Conservation (phyloP, 2,329 filamentous ascomycete genomes). For the Lasiodiplodia theobromae region DNA sequence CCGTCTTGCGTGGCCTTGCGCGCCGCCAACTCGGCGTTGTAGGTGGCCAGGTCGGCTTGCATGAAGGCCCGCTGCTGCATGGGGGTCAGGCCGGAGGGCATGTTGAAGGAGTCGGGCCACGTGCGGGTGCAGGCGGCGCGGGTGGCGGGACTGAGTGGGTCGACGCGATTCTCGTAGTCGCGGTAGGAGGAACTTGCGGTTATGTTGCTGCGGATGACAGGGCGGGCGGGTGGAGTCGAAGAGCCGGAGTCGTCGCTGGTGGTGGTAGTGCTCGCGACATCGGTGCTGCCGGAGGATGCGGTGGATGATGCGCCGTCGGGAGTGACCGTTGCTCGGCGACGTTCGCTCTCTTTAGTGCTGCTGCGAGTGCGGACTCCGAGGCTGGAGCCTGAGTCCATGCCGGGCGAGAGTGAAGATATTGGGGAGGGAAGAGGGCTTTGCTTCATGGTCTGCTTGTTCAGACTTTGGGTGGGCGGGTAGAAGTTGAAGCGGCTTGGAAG, state of each 20-base stretch:
- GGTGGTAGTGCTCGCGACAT: too few species aligned
- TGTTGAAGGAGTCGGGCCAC: neutral
- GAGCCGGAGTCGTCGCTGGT: too few species aligned
- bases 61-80: neutral
- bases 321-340: too few species aligned
- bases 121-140: neutral
- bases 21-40: neutral
- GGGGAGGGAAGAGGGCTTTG: too few species aligned
- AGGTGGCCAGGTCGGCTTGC: neutral
- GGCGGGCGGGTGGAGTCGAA: neutral
- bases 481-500: neutral
- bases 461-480: neutral
- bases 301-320: too few species aligned
- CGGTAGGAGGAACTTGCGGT: neutral
- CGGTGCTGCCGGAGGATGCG: too few species aligned
- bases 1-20: neutral
- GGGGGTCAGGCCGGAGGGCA: neutral
- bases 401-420: too few species aligned
- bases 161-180: neutral
- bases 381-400: too few species aligned
- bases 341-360: too few species aligned
- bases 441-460: too few species aligned
- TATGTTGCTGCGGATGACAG: neutral
- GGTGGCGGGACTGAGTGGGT: neutral
- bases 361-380: too few species aligned